Evolutionary conservation across 2,329 filamentous ascomycete genomes (phyloP).

Genomic region (Xylaria sp.): DNA sequence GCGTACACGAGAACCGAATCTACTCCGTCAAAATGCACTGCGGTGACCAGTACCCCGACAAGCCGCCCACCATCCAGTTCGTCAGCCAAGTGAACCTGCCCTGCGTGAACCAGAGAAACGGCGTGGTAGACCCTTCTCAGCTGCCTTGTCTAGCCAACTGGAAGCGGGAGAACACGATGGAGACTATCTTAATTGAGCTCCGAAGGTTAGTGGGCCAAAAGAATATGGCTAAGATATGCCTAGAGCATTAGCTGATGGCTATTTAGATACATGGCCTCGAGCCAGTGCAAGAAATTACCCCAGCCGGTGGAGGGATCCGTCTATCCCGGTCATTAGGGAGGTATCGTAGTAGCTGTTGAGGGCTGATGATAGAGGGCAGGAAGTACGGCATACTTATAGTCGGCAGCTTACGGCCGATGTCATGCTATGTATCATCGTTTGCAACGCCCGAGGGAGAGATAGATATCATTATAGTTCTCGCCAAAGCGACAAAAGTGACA

Average conservation of each 20-base stretch:
- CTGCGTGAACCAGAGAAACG: conserved; percentile 80
- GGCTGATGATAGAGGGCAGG: neutral
- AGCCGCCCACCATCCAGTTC: conserved; percentile 88
- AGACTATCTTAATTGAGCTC: conserved; percentile 86
- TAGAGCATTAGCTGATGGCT: conserved; percentile 14
- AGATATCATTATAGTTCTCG: neutral
- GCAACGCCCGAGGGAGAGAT: neutral
- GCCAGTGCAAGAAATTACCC: conserved; percentile 89
- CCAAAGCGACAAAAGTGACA: neutral
- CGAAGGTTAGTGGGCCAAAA: conserved; percentile 60
- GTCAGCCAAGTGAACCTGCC: conserved; percentile 96
- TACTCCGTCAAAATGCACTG: conserved; percentile 98
- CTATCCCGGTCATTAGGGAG: conserved; percentile 29
- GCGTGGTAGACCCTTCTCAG: conserved; percentile 81
- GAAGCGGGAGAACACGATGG: conserved; percentile 94
- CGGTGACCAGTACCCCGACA: conserved; percentile 84
- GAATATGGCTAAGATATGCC: conserved; percentile 30
- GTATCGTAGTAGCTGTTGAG: neutral
- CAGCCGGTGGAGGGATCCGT: conserved; percentile 84
- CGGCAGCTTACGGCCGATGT: neutral
- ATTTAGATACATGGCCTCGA: conserved; percentile 85
- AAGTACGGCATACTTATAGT: neutral
- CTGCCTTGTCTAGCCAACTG: conserved; percentile 85
- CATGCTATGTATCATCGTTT: neutral
- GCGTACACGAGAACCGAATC: conserved; percentile 97